Percentiles rank a stretch among this genome's conserved stretches.
Evolutionary conservation across 257 asterid species (phyloP).

Genomic region (Nicotiana tabacum): DNA sequence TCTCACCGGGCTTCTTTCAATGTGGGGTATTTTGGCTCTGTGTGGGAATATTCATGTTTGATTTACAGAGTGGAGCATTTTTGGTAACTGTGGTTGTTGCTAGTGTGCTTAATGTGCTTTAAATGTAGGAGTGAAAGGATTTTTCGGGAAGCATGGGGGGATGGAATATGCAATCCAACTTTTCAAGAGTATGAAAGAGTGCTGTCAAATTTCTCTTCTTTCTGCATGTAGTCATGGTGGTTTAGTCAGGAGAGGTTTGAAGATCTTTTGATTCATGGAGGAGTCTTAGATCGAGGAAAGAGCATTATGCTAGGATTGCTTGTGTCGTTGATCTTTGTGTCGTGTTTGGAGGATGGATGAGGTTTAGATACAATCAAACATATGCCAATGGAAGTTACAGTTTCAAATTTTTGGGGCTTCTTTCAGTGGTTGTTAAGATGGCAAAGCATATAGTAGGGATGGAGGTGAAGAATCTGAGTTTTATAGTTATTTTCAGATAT

Average conservation of each 20-base stretch:
- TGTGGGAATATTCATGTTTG: constrained; percentile 48
- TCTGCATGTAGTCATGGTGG: constrained; percentile 62
- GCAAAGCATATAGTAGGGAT: constrained; percentile 18
- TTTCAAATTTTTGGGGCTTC: constrained; percentile 47
- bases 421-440: constrained; percentile 51
- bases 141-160: constrained; percentile 57
- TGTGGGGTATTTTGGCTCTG: constrained; percentile 44
- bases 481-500: constrained; percentile 45
- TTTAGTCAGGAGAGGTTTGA: constrained; percentile 39
- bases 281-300: constrained; percentile 28
- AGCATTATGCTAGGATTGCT: constrained; percentile 27
- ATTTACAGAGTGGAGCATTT: constrained; percentile 33
- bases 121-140: constrained; percentile 62
- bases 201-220: constrained; percentile 35
- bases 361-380: constrained; percentile 33
- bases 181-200: constrained; percentile 38
- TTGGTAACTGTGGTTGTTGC: constrained; percentile 42
- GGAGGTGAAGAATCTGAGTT: constrained; percentile 39
- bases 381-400: constrained; percentile 28
- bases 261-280: constrained; percentile 32
- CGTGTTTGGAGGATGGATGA: constrained; percentile 52
- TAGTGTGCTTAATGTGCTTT: constrained; percentile 57
- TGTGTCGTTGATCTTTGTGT: constrained; percentile 53
- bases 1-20: constrained; percentile 45
- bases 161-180: constrained; percentile 35